Percentiles rank a stretch among this genome's conserved stretches.
These are phyloP conservation scores for Lachancea fermentati DNA, from an alignment of 805 yeast genomes.

Conservation along the genomic window DNA sequence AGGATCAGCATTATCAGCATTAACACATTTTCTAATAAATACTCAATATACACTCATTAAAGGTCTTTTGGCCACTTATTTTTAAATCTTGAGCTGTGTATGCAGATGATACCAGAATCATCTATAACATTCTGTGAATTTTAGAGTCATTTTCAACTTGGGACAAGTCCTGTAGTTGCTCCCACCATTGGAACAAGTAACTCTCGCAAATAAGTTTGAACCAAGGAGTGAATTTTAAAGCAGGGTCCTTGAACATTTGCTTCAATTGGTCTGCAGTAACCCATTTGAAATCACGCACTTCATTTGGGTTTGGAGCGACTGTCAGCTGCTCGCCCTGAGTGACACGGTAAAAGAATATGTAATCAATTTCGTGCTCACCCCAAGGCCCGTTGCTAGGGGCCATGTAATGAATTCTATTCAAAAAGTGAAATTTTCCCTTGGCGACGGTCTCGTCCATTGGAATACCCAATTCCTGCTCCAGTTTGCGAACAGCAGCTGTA, in stretches of 20 bases:
- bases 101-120: not conserved
- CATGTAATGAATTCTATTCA: conserved; percentile 92
- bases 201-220: conserved; percentile 91
- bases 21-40: not conserved
- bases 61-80: not conserved
- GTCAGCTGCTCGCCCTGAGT: conserved; percentile 40
- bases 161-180: conserved; percentile 53
- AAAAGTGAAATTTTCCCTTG: conserved; percentile 62
- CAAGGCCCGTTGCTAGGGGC: conserved; percentile 78
- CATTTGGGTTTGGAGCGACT: conserved; percentile 64
- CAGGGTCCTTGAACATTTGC: conserved; percentile 64
- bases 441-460: conserved; percentile 49
- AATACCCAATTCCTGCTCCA: conserved; percentile 92
- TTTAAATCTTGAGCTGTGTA: not conserved
- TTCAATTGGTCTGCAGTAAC: conserved; percentile 65
- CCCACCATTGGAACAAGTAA: conserved; percentile 94
- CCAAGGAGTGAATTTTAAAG: conserved; percentile 93
- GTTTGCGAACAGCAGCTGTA: conserved; percentile 85
- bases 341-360: conserved; percentile 72
- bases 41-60: not conserved
- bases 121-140: conserved; percentile 32
- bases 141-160: conserved; percentile 38
- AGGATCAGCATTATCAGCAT: no score
- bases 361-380: conserved; percentile 99
- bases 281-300: conserved; percentile 75